Evolutionary conservation across 257 asterid species (phyloP).

Genomic region (Cruciata laevipes): DNA sequence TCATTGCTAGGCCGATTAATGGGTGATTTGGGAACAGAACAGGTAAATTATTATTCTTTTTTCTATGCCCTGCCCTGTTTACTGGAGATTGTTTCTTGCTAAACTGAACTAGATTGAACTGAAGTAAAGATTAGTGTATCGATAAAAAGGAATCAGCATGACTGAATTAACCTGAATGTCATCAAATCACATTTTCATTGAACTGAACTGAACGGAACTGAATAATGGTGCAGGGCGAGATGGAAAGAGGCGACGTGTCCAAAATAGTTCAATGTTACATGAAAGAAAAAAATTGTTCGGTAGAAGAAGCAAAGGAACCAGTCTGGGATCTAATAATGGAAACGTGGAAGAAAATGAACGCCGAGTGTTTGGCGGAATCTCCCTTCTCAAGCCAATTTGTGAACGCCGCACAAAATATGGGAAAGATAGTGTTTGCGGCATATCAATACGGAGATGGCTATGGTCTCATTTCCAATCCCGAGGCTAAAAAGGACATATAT

Average conservation of each 20-base stretch:
- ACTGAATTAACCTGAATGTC: too few species aligned
- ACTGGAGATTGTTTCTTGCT: too few species aligned
- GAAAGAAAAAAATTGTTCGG: constrained; percentile 28
- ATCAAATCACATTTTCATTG: too few species aligned
- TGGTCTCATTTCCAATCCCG: constrained; percentile 13
- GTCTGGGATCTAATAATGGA: constrained; percentile 13
- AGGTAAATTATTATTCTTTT: not conserved
- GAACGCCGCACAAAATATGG: constrained; percentile 23
- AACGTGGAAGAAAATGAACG: constrained; percentile 35
- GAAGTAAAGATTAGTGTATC: too few species aligned
- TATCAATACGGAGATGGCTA: constrained; percentile 39
- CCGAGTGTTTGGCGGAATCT: constrained; percentile 7
- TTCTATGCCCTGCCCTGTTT: too few species aligned
- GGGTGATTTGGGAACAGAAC: constrained; percentile 44
- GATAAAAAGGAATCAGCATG: too few species aligned
- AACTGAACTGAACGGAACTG: too few species aligned
- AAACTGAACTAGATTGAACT: too few species aligned
- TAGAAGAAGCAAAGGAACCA: constrained; percentile 22
- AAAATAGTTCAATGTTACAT: constrained; percentile 41
- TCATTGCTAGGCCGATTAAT: constrained; percentile 27
- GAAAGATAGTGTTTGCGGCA: constrained; percentile 42
- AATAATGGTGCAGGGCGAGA: constrained; percentile 9
- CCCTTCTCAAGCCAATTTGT: constrained; percentile 21
- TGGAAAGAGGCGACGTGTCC: constrained; percentile 27
- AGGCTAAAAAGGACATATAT: not conserved